Conservation (phyloP, 345 rosid genomes). For the Gossypioides kirkii region DNA sequence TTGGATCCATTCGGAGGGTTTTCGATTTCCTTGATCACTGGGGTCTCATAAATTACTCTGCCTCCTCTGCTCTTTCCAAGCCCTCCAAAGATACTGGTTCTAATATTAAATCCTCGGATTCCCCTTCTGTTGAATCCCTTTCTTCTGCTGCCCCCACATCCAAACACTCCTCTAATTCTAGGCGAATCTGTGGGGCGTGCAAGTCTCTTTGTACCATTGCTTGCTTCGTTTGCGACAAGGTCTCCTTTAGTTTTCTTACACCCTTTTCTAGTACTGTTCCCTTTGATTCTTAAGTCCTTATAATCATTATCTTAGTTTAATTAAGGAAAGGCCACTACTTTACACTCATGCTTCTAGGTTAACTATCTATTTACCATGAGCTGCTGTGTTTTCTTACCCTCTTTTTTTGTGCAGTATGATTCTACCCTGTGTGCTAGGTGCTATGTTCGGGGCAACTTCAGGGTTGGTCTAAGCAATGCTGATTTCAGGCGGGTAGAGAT, state of each 20-base stretch:
- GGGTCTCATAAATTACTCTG: slow-evolving; percentile 76
- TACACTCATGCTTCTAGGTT: slow-evolving; percentile 34
- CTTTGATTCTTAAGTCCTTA: neutral
- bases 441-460: slow-evolving; percentile 80
- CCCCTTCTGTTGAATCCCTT: slow-evolving; percentile 27
- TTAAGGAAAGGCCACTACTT: neutral
- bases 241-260: slow-evolving; percentile 11
- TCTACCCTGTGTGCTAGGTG: slow-evolving; percentile 91
- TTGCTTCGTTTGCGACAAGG: slow-evolving; percentile 89
- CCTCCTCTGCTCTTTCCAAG: slow-evolving; percentile 43
- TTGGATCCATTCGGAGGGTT: slow-evolving; percentile 82
- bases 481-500: slow-evolving; percentile 89
- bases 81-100: slow-evolving; percentile 42
- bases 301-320: neutral
- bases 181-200: slow-evolving; percentile 76
- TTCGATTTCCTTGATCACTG: slow-evolving; percentile 86
- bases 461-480: slow-evolving; percentile 66
- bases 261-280: neutral
- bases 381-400: neutral
- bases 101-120: slow-evolving; percentile 34
- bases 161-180: slow-evolving; percentile 18
- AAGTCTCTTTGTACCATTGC: slow-evolving; percentile 74
- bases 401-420: slow-evolving; percentile 47
- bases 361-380: neutral
- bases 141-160: slow-evolving; percentile 4